Evolutionary conservation across 179 eudicot genomes (phyloP), one percentile per base, ranked within the genome.

Genomic region (Carnegiea gigantea): DNA sequence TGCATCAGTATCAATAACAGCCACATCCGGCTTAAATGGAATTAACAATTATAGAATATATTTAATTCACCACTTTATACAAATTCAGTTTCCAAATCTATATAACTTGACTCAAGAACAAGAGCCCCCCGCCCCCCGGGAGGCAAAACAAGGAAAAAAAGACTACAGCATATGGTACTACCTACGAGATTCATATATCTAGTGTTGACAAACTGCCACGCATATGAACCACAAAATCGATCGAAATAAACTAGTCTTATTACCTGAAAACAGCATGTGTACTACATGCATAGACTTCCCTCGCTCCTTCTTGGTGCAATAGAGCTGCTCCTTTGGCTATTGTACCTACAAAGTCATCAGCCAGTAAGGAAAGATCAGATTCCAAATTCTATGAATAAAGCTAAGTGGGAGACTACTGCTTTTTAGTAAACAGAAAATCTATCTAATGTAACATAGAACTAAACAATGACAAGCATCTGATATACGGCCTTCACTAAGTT

Each of bases 221-320:
- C 43, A 70, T 70, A 28, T 30, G 10, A 70, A 70, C 44, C 13
- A 26, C 73, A 70, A 15, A 70, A 36, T 9, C 13, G 2, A 70
- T 8, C 73, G 17, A 70, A 70, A 18, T 15, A 36, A 33, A 30
- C 43, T 67, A 8, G 8, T 26, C 11, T 11, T 38, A 68, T 82
- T 80, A 92, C 98, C 98, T 94, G 75, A 94, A 94, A 77, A 94
- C 98, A 76, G 95, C 98, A 89, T 94, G 98, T 4, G 97, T 94
- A 84, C 91, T 60, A 86, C 98, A 94, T 71, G 97, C 98, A 88
- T 94, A 94, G 23, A 94, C 97, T 87, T 92, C 98, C 83, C 93
- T 90, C 60, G 98, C 98, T 71, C 98, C 98, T 86, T 90, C 97
- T 75, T 89, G 93, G 84, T 93, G 98, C 84, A 94, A 83, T 54